Base-by-base conservation (phyloP, 495 filamentous ascomycete genomes). In the Ascobolus immersus region DNA sequence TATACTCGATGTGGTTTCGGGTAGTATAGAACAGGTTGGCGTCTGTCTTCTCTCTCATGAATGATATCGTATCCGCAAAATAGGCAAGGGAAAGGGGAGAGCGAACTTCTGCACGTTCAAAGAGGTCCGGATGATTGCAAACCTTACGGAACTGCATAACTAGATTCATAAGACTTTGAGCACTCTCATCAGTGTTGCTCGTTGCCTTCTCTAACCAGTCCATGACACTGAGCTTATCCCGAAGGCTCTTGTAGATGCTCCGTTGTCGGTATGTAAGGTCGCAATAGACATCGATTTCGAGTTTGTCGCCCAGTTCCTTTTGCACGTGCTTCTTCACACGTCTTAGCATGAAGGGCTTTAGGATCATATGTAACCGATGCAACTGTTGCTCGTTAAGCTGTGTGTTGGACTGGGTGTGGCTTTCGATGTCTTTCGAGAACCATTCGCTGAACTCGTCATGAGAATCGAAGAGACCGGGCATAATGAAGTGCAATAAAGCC, bases 121-220 rank as follows among this genome's bases (percentile, higher is more conserved):
- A 94, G 14, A 96, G 58, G 56, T 96, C 86, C 2, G 86, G 86
- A 52, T 96, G 86, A 46, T 96, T 96, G 59, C 86, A 96, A 33
- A 96, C 89, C 58, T 96, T 96, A 35, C 86, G 71, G 66, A 96
- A 96, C 54, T 96, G 89, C 86, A 96, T 96, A 36, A 96, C 86
- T 39, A 96, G 61, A 51, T 94, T 96, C 86, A 96, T 96, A 47
- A 99, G 51, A 12, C 82, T 99, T 10, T 79, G 79, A 18, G 78
- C 84, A 45, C 93, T 89, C 41, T 78, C 70, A 24, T 99, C 86
- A 45, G 92, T 84, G 21, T 89, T 89, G 33, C 84, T 60, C 4
- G 82, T 77, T 8, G 82, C 82, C 62, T 93, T 94, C 54, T 99
- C 86, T 39, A 94, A 89, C 27, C 94, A 65, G 50, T 99, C 86